A percentile compares a stretch with the other conserved stretches of the same genome.
Evolutionary conservation across 805 yeast species (phyloP).

Genomic region (Cyberlindnera suaveolens): DNA sequence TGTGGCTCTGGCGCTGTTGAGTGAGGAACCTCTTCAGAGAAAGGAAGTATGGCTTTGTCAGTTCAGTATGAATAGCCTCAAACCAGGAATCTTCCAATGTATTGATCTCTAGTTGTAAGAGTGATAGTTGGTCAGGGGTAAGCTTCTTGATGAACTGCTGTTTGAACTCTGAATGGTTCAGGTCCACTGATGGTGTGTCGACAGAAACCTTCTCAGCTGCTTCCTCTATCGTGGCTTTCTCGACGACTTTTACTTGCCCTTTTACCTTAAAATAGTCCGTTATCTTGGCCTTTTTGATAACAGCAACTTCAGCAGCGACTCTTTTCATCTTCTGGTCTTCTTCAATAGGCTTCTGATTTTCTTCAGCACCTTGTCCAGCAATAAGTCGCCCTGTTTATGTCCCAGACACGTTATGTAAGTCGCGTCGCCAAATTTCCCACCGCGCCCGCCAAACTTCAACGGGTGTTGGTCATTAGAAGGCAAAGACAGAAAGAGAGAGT

Average conservation of each 20-base stretch:
- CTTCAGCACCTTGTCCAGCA: no score
- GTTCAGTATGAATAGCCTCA: conserved; percentile 54
- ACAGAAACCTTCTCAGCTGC: no score
- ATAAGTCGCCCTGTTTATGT: no score
- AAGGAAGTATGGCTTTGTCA: conserved; percentile 81
- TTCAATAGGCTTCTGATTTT: not conserved
- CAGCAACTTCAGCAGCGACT: not conserved
- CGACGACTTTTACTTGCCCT: not conserved
- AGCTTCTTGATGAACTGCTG: conserved; percentile 6
- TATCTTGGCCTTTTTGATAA: not conserved
- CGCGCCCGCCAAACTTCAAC: not conserved
- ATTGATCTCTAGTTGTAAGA: conserved; percentile 61
- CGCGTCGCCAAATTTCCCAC: no score
- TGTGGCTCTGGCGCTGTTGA: conserved; percentile 38
- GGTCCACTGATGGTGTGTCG: no score
- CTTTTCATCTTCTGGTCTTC: not conserved
- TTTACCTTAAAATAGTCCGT: not conserved
- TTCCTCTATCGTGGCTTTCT: not conserved
- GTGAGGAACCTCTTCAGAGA: conserved; percentile 59
- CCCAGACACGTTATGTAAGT: no score
- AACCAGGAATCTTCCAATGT: conserved; percentile 81
- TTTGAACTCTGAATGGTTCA: conserved; percentile 9
- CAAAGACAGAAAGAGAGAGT: not conserved
- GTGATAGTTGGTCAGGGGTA: conserved; percentile 35
- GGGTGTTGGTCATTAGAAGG: not conserved